Base-by-base conservation (phyloP, 2,329 filamentous ascomycete genomes). In the Diatrype stigma region DNA sequence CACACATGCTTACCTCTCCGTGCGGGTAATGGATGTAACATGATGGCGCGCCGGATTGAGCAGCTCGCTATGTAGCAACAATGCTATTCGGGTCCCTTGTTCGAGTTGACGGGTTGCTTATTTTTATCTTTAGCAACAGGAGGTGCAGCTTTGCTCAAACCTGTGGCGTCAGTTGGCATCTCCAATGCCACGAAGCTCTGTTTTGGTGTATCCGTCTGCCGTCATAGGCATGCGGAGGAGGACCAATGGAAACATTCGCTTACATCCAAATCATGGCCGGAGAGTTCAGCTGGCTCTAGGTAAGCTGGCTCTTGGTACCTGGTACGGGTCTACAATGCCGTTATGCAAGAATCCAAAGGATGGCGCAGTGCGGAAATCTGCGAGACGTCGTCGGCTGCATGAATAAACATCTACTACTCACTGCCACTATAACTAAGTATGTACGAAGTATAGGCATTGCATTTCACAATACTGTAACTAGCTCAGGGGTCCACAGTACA, bases 11-110 rank as follows among this genome's bases (percentile, higher is more conserved):
- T 51, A 60, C 53, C 48, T 23, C 40, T 44, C 55, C 48, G 44
- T 32, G 54, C 49, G 49, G 49, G 51, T 49, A 47, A 45, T 30
- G 52, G 54, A 62, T 63, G 61, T 60, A 63, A 63, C 61, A 58
- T 61, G 54, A 59, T 57, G 11, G 21, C 49, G 21, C 49, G 57
- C 54, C 60, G 58, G 50, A 50, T 59, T 52, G 42, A 56, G 55
- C 50, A 57, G 55, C 55, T 42, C n/a, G n/a, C n/a, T n/a, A n/a
- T n/a, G n/a, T n/a, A 47, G 46, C 45, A 46, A n/a, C n/a, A 47
- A 56, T 58, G 50, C 49, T 44, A 34, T n/a, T 40, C 22, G 7
- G 34, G 32, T 8, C 40, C 40, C 37, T 21, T 44, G 12, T 22
- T 28, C 40, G 22, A 28, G 22, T 42, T 32, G 17, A 45, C 42